These are phyloP conservation scores for Pichia insulana DNA, from an alignment of 805 yeast species.

Conservation along the genomic window DNA sequence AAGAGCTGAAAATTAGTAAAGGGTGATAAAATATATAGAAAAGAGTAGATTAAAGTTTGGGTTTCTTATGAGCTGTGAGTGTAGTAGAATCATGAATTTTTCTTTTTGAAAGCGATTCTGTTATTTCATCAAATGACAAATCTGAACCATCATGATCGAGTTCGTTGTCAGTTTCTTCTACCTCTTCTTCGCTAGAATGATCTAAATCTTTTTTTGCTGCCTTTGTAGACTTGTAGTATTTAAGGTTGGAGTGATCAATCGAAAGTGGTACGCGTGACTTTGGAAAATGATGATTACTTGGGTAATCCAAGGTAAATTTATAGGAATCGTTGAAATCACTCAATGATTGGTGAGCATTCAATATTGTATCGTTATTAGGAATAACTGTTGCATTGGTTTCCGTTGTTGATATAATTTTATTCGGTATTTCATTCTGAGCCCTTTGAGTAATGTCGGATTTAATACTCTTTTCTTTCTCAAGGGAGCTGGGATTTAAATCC, in stretches of 20 bases:
- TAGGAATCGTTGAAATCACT: conserved; percentile 12
- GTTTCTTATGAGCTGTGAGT: conserved; percentile 6
- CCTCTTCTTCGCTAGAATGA: conserved; percentile 1
- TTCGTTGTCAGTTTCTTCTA: not conserved
- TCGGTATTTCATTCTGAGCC: not conserved
- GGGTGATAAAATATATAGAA: not conserved
- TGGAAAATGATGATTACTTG: conserved; percentile 24
- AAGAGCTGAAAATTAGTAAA: not conserved
- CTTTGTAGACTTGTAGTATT: not conserved
- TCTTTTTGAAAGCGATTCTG: conserved; percentile 9
- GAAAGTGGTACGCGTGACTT: conserved; percentile 15
- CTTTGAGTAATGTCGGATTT: not conserved
- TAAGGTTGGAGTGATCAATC: conserved; percentile 8
- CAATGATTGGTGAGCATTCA: not conserved
- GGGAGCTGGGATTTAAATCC: conserved; percentile 13
- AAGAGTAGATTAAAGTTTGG: not conserved
- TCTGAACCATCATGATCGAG: conserved; percentile 9
- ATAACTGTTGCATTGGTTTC: not conserved
- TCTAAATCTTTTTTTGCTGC: not conserved
- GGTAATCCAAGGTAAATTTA: conserved; percentile 11
- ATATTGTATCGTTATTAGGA: not conserved
- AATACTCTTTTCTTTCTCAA: not conserved
- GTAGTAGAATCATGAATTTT: conserved; percentile 8
- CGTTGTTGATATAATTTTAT: not conserved
- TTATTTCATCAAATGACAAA: conserved; percentile 9